Evolutionary conservation across 441 rosid species (phyloP).

Genomic region (Populus tomentosa): DNA sequence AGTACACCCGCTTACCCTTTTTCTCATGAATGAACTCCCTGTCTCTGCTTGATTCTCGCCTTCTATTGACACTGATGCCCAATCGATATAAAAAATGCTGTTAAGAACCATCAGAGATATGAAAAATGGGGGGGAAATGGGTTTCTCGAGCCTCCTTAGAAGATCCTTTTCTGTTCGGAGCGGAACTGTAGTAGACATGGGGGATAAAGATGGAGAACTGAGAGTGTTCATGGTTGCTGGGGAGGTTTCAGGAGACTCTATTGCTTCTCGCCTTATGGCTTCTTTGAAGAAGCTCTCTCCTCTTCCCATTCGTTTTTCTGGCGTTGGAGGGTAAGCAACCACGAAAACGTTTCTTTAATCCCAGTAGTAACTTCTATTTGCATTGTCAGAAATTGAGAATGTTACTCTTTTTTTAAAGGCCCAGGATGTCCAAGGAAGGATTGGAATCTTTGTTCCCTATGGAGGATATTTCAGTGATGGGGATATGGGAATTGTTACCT

Average conservation of each 20-base stretch:
- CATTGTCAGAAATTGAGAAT: neutral
- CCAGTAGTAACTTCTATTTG: neutral
- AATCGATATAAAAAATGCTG: slow-evolving; percentile 1
- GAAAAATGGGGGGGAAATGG: slow-evolving; percentile 7
- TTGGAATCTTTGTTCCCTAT: slow-evolving; percentile 65
- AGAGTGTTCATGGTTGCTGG: slow-evolving; percentile 75
- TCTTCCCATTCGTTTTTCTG: slow-evolving; percentile 64
- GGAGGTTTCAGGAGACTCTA: slow-evolving; percentile 83
- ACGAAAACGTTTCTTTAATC: neutral
- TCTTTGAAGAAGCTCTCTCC: slow-evolving; percentile 69
- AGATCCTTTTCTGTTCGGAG: slow-evolving; percentile 39
- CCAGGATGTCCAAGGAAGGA: slow-evolving; percentile 70
- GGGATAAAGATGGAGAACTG: slow-evolving; percentile 60
- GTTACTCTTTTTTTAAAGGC: slow-evolving; percentile 31
- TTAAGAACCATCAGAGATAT: slow-evolving; percentile 1
- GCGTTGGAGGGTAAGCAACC: slow-evolving; percentile 78
- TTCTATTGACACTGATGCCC: neutral
- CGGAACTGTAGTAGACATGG: slow-evolving; percentile 36
- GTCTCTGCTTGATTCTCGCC: neutral
- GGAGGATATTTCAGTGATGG: slow-evolving; percentile 93
- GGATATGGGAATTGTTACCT: slow-evolving; percentile 81
- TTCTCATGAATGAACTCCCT: neutral
- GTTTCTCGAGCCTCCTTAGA: slow-evolving; percentile 17
- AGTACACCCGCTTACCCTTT: neutral
- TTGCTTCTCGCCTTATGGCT: slow-evolving; percentile 79